These are phyloP conservation scores for Podospora tetraspora DNA, from an alignment of 495 filamentous ascomycete species.

Conservation along the genomic window DNA sequence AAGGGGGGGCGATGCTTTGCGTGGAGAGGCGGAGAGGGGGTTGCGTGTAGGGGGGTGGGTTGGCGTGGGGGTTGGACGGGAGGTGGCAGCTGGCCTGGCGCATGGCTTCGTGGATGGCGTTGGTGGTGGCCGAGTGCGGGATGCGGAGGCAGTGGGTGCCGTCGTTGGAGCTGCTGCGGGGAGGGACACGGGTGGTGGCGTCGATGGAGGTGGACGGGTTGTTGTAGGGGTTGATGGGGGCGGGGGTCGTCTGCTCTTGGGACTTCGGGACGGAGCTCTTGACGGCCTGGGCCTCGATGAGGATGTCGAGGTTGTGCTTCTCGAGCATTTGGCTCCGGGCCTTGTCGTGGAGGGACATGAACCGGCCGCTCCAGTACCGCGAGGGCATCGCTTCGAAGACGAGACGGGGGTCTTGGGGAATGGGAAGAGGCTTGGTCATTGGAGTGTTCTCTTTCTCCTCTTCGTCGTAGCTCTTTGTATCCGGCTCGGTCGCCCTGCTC, in stretches of 20 bases:
- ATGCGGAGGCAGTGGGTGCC: conserved; percentile 8
- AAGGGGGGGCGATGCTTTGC: background rate
- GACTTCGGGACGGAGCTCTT: conserved; percentile 21
- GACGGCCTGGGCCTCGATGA: conserved; percentile 24
- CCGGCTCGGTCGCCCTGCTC: conserved; percentile 8
- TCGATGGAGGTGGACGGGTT: conserved; percentile 22
- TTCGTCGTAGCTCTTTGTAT: background rate
- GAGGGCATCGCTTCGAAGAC: conserved; percentile 30
- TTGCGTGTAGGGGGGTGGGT: background rate
- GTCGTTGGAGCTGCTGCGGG: background rate
- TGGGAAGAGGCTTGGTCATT: background rate
- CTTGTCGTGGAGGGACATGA: conserved; percentile 48
- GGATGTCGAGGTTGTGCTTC: conserved; percentile 21
- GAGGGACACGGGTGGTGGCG: conserved; percentile 3
- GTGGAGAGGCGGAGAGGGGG: background rate
- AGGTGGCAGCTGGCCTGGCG: background rate
- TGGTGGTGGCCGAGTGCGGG: conserved; percentile 26
- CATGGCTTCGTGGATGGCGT: conserved; percentile 21
- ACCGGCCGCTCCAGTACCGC: conserved; percentile 54
- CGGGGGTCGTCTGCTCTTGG: background rate
- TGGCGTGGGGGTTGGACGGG: background rate
- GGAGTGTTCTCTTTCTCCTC: background rate
- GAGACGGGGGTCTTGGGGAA: conserved; percentile 14
- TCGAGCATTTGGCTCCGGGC: conserved; percentile 44
- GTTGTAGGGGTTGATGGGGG: conserved; percentile 19